These are phyloP conservation scores for Pinus taeda DNA, from an alignment of 75 land plant species.

Conservation along the genomic window DNA sequence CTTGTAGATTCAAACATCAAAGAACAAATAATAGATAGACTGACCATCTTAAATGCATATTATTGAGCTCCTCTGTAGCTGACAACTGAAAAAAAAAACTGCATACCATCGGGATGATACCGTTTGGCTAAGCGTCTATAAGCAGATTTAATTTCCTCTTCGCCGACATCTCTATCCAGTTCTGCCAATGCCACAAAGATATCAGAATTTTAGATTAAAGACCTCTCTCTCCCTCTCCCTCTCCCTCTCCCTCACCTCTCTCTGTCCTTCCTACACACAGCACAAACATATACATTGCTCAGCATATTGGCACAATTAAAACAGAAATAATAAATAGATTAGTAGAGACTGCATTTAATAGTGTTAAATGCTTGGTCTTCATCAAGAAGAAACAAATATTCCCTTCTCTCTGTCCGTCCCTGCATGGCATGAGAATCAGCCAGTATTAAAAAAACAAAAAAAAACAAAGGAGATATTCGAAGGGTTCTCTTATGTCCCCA, in stretches of 20 bases:
- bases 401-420: neutral
- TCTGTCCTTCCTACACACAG: too few species aligned
- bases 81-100: neutral
- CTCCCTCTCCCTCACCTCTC: neutral
- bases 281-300: too few species aligned
- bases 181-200: conserved; percentile 41
- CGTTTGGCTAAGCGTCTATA: conserved; percentile 89
- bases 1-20: neutral
- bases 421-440: neutral
- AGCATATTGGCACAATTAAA: neutral
- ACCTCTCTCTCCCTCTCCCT: neutral
- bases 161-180: conserved; percentile 78
- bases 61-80: neutral
- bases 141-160: conserved; percentile 77
- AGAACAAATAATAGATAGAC: neutral
- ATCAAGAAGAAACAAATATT: neutral
- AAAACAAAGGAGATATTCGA: too few species aligned
- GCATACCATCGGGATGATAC: conserved; percentile 95
- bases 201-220: conserved; percentile 1
- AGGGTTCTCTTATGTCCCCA: too few species aligned
- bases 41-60: neutral
- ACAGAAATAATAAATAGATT: neutral
- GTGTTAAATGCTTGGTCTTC: neutral
- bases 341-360: neutral
- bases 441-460: neutral